These are phyloP conservation scores for Pseudogymnoascus sp. DNA, from an alignment of 2,329 filamentous ascomycete species.

Conservation along the genomic window DNA sequence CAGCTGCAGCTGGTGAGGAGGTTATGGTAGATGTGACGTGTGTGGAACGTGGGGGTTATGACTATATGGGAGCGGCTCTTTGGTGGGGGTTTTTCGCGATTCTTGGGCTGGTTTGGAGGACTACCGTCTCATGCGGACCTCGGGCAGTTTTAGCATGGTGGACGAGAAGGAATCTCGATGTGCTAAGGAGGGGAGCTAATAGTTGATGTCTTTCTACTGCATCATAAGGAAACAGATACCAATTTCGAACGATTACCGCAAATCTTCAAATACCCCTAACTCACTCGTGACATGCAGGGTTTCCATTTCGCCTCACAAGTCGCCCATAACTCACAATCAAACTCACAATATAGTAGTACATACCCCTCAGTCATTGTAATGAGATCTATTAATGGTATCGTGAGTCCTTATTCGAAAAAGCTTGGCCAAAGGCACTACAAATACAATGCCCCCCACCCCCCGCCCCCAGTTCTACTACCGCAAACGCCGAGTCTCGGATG, in stretches of 20 bases:
- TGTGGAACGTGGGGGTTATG: background rate
- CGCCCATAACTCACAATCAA: background rate
- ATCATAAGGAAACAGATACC: background rate
- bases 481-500: slow-evolving; percentile 4
- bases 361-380: background rate
- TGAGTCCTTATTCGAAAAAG: background rate
- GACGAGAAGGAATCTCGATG: background rate
- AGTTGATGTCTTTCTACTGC: background rate
- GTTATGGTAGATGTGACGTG: background rate
- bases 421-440: background rate
- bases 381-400: slow-evolving; percentile 5
- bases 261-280: background rate
- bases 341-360: background rate
- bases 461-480: background rate
- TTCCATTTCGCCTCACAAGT: background rate
- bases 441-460: background rate
- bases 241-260: background rate
- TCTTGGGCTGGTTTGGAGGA: background rate
- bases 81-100: background rate
- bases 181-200: background rate
- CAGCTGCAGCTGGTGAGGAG: background rate
- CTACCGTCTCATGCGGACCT: background rate
- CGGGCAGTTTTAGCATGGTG: background rate
- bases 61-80: slow-evolving; percentile 1
- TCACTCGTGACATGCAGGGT: background rate